phyloP scores from a whole-genome alignment of 2,329 filamentous ascomycete species.

The Fusarium equiseti region DNA sequence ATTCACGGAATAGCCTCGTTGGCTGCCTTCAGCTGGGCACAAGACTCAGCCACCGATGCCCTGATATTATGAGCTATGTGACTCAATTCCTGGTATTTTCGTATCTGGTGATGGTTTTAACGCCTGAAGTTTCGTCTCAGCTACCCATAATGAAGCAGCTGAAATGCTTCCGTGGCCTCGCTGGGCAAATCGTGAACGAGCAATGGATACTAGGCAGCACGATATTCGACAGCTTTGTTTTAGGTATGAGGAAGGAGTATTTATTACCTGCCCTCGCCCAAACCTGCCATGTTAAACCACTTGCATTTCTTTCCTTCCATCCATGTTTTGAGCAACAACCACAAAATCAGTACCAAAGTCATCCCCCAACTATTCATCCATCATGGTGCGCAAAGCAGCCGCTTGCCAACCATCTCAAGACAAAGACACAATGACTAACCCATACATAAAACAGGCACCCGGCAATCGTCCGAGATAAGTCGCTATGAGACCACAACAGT shows the following conservation, averaged over 20 bases:
- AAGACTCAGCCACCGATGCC: conserved; percentile 34
- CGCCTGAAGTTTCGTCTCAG: not conserved
- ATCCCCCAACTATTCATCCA: conserved; percentile 22
- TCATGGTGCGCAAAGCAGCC: conserved; percentile 40
- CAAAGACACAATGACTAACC: not conserved
- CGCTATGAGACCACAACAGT: conserved; percentile 71
- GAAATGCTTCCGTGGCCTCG: conserved; percentile 5
- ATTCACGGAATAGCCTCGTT: not conserved
- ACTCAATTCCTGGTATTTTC: not conserved
- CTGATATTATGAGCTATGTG: conserved; percentile 6
- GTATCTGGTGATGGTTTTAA: not conserved
- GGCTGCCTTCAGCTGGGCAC: conserved; percentile 27
- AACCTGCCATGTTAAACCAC: not conserved
- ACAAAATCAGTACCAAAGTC: conserved; percentile 9
- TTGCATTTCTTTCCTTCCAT: conserved; percentile 7
- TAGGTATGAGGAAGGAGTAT: conserved; percentile 8
- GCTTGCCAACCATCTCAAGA: not conserved
- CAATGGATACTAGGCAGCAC: conserved; percentile 19
- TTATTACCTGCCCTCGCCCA: conserved; percentile 14
- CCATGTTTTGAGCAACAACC: conserved; percentile 29
- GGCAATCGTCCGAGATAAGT: conserved; percentile 45
- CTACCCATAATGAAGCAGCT: not conserved
- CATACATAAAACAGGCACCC: conserved; percentile 53
- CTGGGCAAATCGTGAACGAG: conserved; percentile 11
- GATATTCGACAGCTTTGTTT: conserved; percentile 22